Percentiles rank a stretch among this genome's conserved stretches.
These are phyloP conservation scores for Syncephalastrum racemosum DNA, from an alignment of 371 early-diverging fungal species.

Conservation along the genomic window DNA sequence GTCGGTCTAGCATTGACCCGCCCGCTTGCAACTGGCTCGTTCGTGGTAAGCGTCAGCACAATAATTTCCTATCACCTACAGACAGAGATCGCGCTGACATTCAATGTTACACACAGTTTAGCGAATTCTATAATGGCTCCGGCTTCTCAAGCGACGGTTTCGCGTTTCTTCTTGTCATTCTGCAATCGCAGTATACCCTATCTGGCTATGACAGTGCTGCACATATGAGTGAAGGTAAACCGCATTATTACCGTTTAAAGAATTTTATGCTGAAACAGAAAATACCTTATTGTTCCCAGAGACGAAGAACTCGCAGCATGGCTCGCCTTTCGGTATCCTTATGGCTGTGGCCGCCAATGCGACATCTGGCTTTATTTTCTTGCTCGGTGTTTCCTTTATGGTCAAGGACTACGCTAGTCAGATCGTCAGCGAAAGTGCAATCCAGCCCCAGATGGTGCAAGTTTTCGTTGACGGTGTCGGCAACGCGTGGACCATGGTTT, in stretches of 20 bases:
- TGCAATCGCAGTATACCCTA: constrained; percentile 65
- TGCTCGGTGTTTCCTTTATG: constrained; percentile 57
- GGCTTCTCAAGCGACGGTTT: constrained; percentile 50
- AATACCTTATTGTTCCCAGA: constrained; percentile 27
- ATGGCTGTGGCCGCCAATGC: constrained; percentile 59
- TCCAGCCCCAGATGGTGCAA: constrained; percentile 55
- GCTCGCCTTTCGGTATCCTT: constrained; percentile 64
- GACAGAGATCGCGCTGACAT: not conserved
- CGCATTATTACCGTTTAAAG: not conserved
- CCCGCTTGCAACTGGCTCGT: constrained; percentile 34
- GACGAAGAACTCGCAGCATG: constrained; percentile 59
- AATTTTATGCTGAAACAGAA: not conserved
- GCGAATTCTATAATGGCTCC: constrained; percentile 53
- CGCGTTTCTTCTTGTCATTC: constrained; percentile 56
- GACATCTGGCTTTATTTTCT: constrained; percentile 55
- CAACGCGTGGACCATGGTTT: constrained; percentile 52
- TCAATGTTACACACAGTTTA: constrained; percentile 20
- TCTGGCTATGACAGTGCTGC: constrained; percentile 74
- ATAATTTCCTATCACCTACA: too few species aligned
- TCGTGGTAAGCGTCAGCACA: constrained; percentile 22
- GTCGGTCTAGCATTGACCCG: constrained; percentile 49
- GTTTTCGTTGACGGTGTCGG: constrained; percentile 69
- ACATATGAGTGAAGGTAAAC: constrained; percentile 64
- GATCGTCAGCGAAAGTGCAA: constrained; percentile 42
- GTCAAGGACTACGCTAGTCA: constrained; percentile 51